These are phyloP conservation scores for Cucurbita pepo DNA, from an alignment of 306 rosid species.

Conservation along the genomic window DNA sequence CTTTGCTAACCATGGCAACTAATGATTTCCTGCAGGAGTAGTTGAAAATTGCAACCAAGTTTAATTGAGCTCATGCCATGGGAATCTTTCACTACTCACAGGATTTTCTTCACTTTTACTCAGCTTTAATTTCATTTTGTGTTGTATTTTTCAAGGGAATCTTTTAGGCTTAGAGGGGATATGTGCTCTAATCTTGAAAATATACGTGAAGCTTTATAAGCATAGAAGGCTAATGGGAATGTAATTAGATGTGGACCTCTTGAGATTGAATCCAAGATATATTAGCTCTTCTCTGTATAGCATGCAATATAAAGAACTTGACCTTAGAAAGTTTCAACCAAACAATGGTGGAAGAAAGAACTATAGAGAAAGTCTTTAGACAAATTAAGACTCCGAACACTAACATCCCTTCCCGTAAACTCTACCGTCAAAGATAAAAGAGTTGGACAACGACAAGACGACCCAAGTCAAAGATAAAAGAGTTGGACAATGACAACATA, in stretches of 20 bases:
- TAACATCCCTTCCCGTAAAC: too few relatives aligned
- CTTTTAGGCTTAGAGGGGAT: neutral
- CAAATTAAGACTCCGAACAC: too few relatives aligned
- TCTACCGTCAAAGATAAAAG: too few relatives aligned
- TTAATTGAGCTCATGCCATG: neutral
- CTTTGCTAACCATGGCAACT: neutral
- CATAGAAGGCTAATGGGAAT: neutral
- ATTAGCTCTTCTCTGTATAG: too few relatives aligned
- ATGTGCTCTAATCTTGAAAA: neutral
- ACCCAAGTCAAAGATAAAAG: too few relatives aligned
- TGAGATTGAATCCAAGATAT: too few relatives aligned
- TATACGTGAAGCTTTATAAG: neutral
- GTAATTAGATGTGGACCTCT: neutral
- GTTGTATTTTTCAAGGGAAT: neutral
- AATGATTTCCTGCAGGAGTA: neutral
- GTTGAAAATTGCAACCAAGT: neutral
- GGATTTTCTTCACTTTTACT: neutral
- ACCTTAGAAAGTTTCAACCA: too few relatives aligned
- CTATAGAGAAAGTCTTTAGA: too few relatives aligned
- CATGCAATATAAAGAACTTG: too few relatives aligned
- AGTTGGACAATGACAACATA: too few relatives aligned
- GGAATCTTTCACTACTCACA: neutral
- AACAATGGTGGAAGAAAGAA: too few relatives aligned
- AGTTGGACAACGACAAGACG: too few relatives aligned
- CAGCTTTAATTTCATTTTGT: neutral